Conservation (phyloP, 805 yeast species). For the Yamadazyma sp. region DNA sequence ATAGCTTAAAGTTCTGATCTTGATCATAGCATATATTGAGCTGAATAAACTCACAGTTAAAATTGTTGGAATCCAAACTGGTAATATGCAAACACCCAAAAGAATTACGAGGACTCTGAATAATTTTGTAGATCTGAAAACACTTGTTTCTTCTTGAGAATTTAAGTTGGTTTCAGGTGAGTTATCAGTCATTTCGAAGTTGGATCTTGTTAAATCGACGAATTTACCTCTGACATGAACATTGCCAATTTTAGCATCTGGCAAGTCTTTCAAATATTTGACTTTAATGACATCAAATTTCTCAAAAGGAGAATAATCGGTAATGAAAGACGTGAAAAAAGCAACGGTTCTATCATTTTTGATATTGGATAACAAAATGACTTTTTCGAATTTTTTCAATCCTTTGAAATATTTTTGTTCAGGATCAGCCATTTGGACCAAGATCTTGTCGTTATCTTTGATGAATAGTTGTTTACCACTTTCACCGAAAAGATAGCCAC, state of each 20-base stretch:
- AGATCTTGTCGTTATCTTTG: constrained; percentile 38
- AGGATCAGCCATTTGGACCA: constrained; percentile 55
- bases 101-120: constrained; percentile 21
- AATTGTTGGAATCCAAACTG: constrained; percentile 51
- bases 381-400: constrained; percentile 51
- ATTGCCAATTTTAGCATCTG: constrained; percentile 37
- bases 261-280: constrained; percentile 45
- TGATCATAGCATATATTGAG: constrained; percentile 39
- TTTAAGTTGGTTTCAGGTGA: constrained; percentile 14
- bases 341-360: constrained; percentile 84
- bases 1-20: constrained; percentile 23
- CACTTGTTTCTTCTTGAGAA: constrained; percentile 37
- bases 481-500: constrained; percentile 33
- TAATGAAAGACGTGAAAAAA: constrained; percentile 77
- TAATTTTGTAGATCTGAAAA: constrained; percentile 27
- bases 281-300: constrained; percentile 41
- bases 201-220: constrained; percentile 46
- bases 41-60: constrained; percentile 32
- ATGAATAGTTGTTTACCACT: constrained; percentile 36
- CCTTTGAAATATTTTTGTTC: constrained; percentile 51
- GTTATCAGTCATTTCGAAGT: constrained; percentile 3
- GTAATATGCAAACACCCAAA: constrained; percentile 30
- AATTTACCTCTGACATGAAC: constrained; percentile 43
- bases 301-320: constrained; percentile 72
- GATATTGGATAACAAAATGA: constrained; percentile 67